Base-by-base conservation (phyloP, 1,284 basidiomycete genomes). In the Anthracocystis setariae region DNA sequence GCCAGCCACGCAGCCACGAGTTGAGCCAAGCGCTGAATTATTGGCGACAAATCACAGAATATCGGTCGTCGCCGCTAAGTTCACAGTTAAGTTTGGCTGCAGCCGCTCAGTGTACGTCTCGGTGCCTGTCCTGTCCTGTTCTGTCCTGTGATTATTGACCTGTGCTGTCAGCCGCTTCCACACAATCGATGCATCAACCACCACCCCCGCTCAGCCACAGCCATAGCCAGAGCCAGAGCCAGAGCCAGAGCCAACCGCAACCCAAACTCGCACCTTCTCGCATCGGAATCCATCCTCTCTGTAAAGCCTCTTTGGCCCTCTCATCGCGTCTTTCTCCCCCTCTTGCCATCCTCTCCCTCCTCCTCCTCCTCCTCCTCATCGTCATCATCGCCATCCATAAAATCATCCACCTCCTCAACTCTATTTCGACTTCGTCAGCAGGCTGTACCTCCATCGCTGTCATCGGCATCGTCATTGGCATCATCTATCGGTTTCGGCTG, bases 211-310 rank as follows among this genome's bases (percentile, higher is more conserved):
- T n/a, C n/a, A n/a, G n/a, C n/a, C n/a, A n/a, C n/a, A n/a, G n/a
- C n/a, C n/a, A n/a, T n/a, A n/a, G n/a, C n/a, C n/a, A n/a, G n/a
- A n/a, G n/a, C n/a, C n/a, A n/a, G n/a, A n/a, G n/a, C n/a, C n/a
- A n/a, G n/a, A n/a, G n/a, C n/a, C n/a, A n/a, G n/a, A n/a, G n/a
- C n/a, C n/a, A n/a, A n/a, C n/a, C 3, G 10, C 21, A 44, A 24
- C 21, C 25, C 42, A 44, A 23, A 18, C 32, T 29, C 27, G 35
- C 45, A 55, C 53, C 45, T 55, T 55, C 45, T 35, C 29, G 38
- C 27, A 55, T 55, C 53, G 37, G 53, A 46, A 55, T 55, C 55
- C 40, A 58, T 51, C 46, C 55, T 38, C 35, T n/a, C 33, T 10
- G 29, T 12, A 7, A 29, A 29, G 29, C 29, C 29, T 29, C 29